These are phyloP conservation scores for Vitis hybrid DNA, from an alignment of 177 flowering plant species.

Conservation along the genomic window DNA sequence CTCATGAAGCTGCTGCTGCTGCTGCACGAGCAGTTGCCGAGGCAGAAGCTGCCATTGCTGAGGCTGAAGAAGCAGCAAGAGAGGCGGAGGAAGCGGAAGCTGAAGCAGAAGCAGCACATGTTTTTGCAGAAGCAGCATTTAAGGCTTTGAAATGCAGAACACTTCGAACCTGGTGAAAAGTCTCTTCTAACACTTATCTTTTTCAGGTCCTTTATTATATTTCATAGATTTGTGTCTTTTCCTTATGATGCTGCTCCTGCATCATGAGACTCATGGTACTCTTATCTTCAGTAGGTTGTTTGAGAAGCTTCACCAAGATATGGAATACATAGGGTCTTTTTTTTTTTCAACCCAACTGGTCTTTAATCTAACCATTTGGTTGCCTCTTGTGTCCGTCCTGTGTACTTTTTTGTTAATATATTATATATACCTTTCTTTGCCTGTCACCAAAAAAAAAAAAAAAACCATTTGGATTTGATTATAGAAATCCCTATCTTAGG, in stretches of 20 bases:
- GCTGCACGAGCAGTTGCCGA: conserved; percentile 48
- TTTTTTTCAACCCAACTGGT: no score
- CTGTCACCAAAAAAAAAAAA: no score
- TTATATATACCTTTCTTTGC: no score
- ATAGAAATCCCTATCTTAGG: no score
- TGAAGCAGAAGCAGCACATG: conserved; percentile 47
- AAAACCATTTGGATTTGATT: no score
- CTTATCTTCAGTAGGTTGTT: no score
- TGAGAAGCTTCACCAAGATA: no score
- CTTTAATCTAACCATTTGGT: no score
- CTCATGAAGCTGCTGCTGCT: conserved; percentile 46
- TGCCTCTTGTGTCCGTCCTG: no score
- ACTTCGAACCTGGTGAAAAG: conserved; percentile 36
- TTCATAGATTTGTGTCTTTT: background rate
- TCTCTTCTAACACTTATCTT: background rate
- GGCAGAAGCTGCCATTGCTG: conserved; percentile 46
- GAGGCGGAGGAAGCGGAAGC: conserved; percentile 51
- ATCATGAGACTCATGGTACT: background rate
- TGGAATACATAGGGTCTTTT: no score
- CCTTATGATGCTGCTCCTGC: background rate
- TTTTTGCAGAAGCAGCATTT: conserved; percentile 45
- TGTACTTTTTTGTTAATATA: no score
- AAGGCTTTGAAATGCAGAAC: conserved; percentile 38
- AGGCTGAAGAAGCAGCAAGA: conserved; percentile 43
- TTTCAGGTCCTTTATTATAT: background rate